Evolutionary conservation across 768 basidiomycete genomes (phyloP).

Genomic region (Austroboletus eburneus): DNA sequence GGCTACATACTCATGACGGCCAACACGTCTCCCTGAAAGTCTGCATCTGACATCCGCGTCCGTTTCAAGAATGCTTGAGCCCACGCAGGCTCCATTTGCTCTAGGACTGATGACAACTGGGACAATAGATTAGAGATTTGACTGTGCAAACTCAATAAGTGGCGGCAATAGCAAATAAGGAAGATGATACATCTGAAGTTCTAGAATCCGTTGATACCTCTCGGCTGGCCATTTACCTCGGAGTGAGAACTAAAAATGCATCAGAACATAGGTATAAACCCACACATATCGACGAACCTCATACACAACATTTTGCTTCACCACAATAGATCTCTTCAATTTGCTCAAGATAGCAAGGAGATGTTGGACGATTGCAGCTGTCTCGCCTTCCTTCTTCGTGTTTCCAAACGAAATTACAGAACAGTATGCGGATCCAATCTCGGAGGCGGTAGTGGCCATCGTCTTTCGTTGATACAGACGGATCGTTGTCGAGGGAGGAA

Average conservation of each 20-base stretch:
- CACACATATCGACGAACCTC: constrained; percentile 42
- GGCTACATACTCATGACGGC: constrained; percentile 65
- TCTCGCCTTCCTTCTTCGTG: constrained; percentile 45
- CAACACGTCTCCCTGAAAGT: constrained; percentile 81
- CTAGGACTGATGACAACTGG: constrained; percentile 68
- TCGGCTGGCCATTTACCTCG: constrained; percentile 77
- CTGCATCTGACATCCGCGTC: constrained; percentile 70
- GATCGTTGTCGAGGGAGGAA: constrained; percentile 73
- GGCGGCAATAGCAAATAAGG: neutral
- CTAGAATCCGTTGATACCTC: constrained; percentile 65
- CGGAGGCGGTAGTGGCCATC: constrained; percentile 61
- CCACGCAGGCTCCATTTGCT: constrained; percentile 75
- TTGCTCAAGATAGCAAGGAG: constrained; percentile 75
- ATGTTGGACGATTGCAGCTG: constrained; percentile 54
- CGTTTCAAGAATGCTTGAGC: constrained; percentile 68
- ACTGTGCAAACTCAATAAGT: constrained; percentile 33
- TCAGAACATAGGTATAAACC: neutral
- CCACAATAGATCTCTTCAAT: constrained; percentile 53
- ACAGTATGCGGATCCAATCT: constrained; percentile 72
- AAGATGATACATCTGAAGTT: constrained; percentile 57
- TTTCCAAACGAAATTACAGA: constrained; percentile 70
- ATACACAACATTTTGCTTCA: constrained; percentile 59
- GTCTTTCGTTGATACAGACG: constrained; percentile 68
- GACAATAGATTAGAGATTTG: constrained; percentile 67
- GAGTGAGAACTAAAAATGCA: constrained; percentile 58